Evolutionary conservation across 345 rosid genomes (phyloP), one percentile per base, ranked within the genome.

Genomic region (Syzygium jambos): DNA sequence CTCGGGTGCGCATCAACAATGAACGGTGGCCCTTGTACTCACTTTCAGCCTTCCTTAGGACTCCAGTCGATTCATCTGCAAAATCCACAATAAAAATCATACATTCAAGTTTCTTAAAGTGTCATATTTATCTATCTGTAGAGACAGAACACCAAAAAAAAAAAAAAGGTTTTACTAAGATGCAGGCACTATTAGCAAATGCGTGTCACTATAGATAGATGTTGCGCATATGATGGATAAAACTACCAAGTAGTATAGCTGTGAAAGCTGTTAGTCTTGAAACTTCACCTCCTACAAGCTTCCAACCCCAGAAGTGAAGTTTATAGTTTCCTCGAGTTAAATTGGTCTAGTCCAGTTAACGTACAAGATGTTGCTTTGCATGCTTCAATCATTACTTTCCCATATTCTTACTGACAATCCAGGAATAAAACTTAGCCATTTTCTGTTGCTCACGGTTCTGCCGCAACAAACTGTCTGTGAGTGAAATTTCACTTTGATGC

Each of bases 21-120:
- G 98, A 96, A 84, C 91, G 95, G 63, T 98, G 99, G 63, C 98
- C 99, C 92, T 95, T 96, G 90, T 98, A 98, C 92, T 98, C 99
- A 90, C 93, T 95, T 90, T 98, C 99, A 77, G 99, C 98, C 88
- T 95, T 95, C 80, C 85, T 93, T 82, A 98, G 89, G 34, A 94
- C 95, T 87, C 96, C 95, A 1, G 98, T 94, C 61, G 99, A 96
- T 90, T 96, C 99, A 86, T 96, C 99, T 98, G 91, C 78, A 87
- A 51, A 77, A 86, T 68, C 84, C 90, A 77, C 78, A 63, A 82
- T 11, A 52, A 23, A 84, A 38, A 78, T 38, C 4, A 86, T 25
- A 86, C 52, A 85, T 34, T 19, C 0, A 6, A 68, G 78, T 7
- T 30, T 30, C 49, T 73, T 73, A 2, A 0, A 43, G 59, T 34